phyloP scores from a whole-genome alignment of 2,329 filamentous ascomycete genomes.

The Penicillium sclerotigenum region DNA sequence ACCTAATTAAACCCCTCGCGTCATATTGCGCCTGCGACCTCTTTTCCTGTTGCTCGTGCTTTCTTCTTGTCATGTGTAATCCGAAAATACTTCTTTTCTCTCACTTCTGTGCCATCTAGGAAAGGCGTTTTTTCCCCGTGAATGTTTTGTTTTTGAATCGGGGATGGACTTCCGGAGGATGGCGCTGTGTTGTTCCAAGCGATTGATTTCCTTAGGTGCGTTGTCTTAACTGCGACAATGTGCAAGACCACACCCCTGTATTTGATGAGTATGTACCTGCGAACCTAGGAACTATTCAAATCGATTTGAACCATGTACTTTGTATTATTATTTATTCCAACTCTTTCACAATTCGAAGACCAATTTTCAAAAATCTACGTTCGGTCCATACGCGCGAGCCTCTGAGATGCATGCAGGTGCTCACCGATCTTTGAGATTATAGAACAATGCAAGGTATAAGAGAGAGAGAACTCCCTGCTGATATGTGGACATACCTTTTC shows the following conservation, averaged over 20 bases:
- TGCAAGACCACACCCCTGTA: constrained; percentile 7
- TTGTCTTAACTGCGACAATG: constrained; percentile 4
- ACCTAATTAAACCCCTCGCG: background rate
- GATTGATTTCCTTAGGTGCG: constrained; percentile 7
- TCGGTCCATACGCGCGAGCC: background rate
- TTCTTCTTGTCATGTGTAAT: constrained; percentile 12
- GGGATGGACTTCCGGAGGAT: constrained; percentile 7
- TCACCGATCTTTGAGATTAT: constrained; percentile 9
- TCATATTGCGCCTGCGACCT: constrained; percentile 1
- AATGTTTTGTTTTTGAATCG: constrained; percentile 12
- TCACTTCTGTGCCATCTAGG: constrained; percentile 9
- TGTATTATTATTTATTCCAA: background rate
- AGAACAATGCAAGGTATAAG: background rate
- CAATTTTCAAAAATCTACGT: background rate
- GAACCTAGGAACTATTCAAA: constrained; percentile 5
- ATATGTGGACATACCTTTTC: background rate
- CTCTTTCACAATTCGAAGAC: background rate
- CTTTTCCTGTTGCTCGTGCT: constrained; percentile 1
- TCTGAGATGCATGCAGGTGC: constrained; percentile 1
- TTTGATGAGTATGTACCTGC: constrained; percentile 16
- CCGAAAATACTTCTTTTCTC: constrained; percentile 6
- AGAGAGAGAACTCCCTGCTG: background rate
- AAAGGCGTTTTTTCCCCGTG: constrained; percentile 8
- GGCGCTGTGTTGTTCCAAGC: constrained; percentile 12
- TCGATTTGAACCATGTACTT: background rate